Base-by-base conservation (phyloP, 2,329 filamentous ascomycete genomes). In the Apiospora arundinis region DNA sequence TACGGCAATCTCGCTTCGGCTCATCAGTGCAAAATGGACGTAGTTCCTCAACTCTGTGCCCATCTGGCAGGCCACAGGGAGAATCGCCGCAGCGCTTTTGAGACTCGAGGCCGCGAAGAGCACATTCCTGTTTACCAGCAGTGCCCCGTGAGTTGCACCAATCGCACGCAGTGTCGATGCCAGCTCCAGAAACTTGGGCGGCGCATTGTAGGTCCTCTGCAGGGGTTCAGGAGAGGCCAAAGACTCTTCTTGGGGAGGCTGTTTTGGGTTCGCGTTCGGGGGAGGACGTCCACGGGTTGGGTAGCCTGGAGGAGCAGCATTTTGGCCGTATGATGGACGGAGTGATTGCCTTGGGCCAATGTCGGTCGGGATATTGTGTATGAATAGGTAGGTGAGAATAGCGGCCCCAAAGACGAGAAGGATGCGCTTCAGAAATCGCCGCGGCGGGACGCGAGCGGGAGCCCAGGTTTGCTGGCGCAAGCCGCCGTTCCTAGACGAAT, bases 51-150 rank as follows among this genome's bases (percentile, higher is more conserved):
- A 86, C 80, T 91, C 87, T 28, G 81, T 81, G 8, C 91, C 91
- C 95, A 98, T 98, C 76, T 93, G 89, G 81, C 96, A 98, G 7
- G 95, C 94, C 78, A 97, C 85, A 0, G 95, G 94, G 44, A 97
- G 83, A 69, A 98, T 80, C 44, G 88, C 88, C 0, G 93, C 88
- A 21, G 91, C 90, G 78, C 93, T 96, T 79, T 89, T 89, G 68
- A 97, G 82, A 73, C 88, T 95, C 0, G 93, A 91, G 4, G 93
- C 91, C 5, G 91, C 92, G 79, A 97, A 97, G 3, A 98, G 81
- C 21, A 97, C 87, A 77, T 95, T 95, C 68, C 88, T 88, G 77
- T 93, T 93, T 48, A 82, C 78, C 44, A 79, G 73, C 69, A 83
- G 83, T 67, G 82, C 81, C 5, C 91, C 91, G 37, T 83, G 83